A percentile compares a stretch with the other conserved stretches of the same genome.
Conservation (phyloP, 2,329 filamentous ascomycete species). For the Diaporthe capsici region DNA sequence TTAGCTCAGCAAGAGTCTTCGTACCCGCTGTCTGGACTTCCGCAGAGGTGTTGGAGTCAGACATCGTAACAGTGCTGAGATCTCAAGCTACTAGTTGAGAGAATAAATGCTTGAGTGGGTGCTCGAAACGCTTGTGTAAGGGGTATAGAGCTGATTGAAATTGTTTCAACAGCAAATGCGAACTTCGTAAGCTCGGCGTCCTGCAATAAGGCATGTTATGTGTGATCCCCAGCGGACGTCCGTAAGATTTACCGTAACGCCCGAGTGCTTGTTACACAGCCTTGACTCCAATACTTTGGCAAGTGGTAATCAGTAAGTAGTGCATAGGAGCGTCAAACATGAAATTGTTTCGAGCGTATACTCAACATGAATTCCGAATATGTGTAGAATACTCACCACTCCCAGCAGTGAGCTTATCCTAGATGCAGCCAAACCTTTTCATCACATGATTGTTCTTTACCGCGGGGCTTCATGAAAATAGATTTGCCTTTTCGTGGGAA, state of each 20-base stretch:
- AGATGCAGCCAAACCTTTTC: no score
- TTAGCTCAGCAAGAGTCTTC: not conserved
- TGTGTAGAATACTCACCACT: no score
- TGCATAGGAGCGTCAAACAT: no score
- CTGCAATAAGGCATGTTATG: not conserved
- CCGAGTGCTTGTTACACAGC: not conserved
- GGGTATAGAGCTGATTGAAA: not conserved
- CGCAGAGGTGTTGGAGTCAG: not conserved
- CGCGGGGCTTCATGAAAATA: no score
- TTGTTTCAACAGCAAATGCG: not conserved
- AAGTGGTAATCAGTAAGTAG: not conserved
- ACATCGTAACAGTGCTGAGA: not conserved
- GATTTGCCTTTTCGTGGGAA: no score
- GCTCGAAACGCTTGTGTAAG: not conserved
- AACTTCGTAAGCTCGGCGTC: not conserved
- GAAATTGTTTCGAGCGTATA: no score
- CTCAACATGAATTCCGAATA: no score
- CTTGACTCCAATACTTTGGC: not conserved
- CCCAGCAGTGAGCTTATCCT: no score
- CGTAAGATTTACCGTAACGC: not conserved
- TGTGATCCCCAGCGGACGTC: conserved; percentile 7
- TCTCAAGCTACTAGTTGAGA: not conserved
- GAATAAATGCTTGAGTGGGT: not conserved
- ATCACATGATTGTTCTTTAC: no score
- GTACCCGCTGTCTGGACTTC: not conserved